These are phyloP conservation scores for Dioszegia hungarica DNA, from an alignment of 768 basidiomycete species.

Conservation along the genomic window DNA sequence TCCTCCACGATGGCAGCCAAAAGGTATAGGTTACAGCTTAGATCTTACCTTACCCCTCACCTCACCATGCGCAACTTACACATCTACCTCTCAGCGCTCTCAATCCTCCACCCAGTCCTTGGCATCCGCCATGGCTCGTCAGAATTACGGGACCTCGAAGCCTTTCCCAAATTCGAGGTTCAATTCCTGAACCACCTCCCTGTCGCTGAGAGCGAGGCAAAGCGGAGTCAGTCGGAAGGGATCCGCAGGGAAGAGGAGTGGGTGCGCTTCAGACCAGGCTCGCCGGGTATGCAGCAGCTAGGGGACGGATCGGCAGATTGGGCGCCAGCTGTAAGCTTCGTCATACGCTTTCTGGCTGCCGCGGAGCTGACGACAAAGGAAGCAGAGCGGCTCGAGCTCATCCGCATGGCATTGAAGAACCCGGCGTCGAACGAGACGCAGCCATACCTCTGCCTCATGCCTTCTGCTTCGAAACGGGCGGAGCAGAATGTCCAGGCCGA, in stretches of 20 bases:
- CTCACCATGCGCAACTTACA: slow-evolving; percentile 29
- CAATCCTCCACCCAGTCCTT: slow-evolving; percentile 8
- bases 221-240: slow-evolving; percentile 14
- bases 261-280: slow-evolving; percentile 1
- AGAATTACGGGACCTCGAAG: slow-evolving; percentile 36
- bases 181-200: slow-evolving; percentile 44
- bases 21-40: too few relatives aligned
- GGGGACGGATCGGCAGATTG: slow-evolving; percentile 12
- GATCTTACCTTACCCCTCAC: neutral
- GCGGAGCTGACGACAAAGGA: slow-evolving; percentile 8
- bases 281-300: slow-evolving; percentile 4
- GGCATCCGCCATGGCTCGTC: slow-evolving; percentile 26
- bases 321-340: neutral
- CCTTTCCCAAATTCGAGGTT: slow-evolving; percentile 43
- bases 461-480: slow-evolving; percentile 18
- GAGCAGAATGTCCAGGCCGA: slow-evolving; percentile 20
- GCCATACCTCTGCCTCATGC: slow-evolving; percentile 42
- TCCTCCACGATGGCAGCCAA: too few relatives aligned
- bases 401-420: slow-evolving; percentile 27
- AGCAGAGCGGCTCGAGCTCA: slow-evolving; percentile 15
- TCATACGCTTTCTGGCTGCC: neutral
- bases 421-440: slow-evolving; percentile 13
- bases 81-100: slow-evolving; percentile 31
- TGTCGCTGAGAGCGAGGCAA: slow-evolving; percentile 31
- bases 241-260: slow-evolving; percentile 19